Percentiles rank a stretch among this genome's conserved stretches.
These are phyloP conservation scores for Stachybotrys chartarum DNA, from an alignment of 2,329 filamentous ascomycete genomes.

Conservation along the genomic window DNA sequence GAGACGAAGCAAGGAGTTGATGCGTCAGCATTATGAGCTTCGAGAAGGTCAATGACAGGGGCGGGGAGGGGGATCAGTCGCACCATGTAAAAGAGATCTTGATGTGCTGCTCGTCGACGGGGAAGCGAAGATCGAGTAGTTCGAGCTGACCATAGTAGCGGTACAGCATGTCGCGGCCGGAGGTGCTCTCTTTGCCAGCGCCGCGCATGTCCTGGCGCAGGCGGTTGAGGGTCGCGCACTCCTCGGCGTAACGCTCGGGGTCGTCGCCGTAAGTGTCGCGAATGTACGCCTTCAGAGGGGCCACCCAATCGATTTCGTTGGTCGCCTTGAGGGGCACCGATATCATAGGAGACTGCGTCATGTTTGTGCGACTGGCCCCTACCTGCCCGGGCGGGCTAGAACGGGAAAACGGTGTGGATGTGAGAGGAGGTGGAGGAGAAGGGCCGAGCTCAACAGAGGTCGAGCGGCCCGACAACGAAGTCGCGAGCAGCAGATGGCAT, in stretches of 20 bases:
- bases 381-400: background rate
- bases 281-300: slow-evolving; percentile 88
- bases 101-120: slow-evolving; percentile 97
- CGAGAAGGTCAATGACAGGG: background rate
- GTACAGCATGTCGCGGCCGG: slow-evolving; percentile 87
- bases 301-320: slow-evolving; percentile 97
- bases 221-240: slow-evolving; percentile 89
- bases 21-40: slow-evolving; percentile 2
- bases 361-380: slow-evolving; percentile 23
- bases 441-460: background rate
- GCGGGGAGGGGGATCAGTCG: background rate
- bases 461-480: slow-evolving; percentile 1
- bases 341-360: slow-evolving; percentile 90
- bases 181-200: slow-evolving; percentile 91
- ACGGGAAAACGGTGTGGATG: background rate
- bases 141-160: slow-evolving; percentile 97
- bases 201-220: slow-evolving; percentile 97
- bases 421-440: background rate
- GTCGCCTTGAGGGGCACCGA: slow-evolving; percentile 88
- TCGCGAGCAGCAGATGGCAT: background rate
- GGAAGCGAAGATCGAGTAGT: slow-evolving; percentile 87
- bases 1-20: slow-evolving; percentile 1
- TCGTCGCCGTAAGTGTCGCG: slow-evolving; percentile 92
- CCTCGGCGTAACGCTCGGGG: slow-evolving; percentile 89
- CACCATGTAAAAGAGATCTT: slow-evolving; percentile 99